These are phyloP conservation scores for Neonectria sp. DNA, from an alignment of 2,329 filamentous ascomycete species.

Conservation along the genomic window DNA sequence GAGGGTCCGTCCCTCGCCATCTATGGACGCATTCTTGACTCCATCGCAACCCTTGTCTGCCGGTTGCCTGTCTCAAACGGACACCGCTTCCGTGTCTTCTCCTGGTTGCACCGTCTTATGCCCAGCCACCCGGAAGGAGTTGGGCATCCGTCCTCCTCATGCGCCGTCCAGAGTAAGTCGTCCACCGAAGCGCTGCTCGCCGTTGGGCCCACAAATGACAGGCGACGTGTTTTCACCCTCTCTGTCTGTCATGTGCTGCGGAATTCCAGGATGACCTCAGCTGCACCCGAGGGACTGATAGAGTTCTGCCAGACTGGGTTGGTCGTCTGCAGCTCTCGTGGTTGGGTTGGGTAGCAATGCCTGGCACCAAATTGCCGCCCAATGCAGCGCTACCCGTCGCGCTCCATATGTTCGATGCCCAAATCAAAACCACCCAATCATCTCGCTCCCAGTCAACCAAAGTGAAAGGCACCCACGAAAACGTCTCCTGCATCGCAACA, in stretches of 20 bases:
- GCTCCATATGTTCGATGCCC: constrained; percentile 47
- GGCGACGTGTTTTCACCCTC: constrained; percentile 45
- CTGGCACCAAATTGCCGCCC: constrained; percentile 54
- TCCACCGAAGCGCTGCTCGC: constrained; percentile 21
- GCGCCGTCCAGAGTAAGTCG: constrained; percentile 20
- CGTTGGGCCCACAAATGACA: constrained; percentile 42
- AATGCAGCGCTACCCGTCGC: constrained; percentile 46
- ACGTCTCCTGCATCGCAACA: constrained; percentile 30
- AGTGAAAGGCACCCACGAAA: constrained; percentile 36
- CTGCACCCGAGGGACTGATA: constrained; percentile 39
- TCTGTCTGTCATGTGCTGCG: constrained; percentile 41
- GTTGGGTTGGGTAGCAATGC: constrained; percentile 58
- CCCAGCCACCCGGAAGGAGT: constrained; percentile 40
- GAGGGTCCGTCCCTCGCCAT: constrained; percentile 38
- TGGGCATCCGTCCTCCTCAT: constrained; percentile 45
- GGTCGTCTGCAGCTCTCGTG: constrained; percentile 29
- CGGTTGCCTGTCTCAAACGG: constrained; percentile 34
- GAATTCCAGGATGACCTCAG: constrained; percentile 42
- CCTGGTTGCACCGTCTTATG: constrained; percentile 38
- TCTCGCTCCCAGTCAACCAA: constrained; percentile 18
- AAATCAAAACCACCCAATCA: constrained; percentile 46
- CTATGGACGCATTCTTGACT: constrained; percentile 20
- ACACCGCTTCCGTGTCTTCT: constrained; percentile 34
- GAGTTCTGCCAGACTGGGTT: constrained; percentile 23
- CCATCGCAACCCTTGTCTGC: constrained; percentile 32